Base-by-base conservation (phyloP, 2,329 filamentous ascomycete species). In the Cladosporium cucumerinum region DNA sequence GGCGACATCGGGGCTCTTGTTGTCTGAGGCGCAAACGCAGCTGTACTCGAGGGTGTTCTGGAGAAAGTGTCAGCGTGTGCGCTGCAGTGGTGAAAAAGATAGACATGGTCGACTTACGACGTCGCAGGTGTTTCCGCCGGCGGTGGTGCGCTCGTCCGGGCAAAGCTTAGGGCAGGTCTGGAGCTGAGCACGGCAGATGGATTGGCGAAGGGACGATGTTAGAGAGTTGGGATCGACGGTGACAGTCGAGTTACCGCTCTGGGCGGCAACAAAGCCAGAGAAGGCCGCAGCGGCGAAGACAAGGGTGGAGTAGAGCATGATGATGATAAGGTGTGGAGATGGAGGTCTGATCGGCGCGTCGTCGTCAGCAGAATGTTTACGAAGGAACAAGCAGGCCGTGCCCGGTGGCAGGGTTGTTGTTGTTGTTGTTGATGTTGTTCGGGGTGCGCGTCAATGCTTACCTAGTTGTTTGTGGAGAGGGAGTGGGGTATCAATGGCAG, bases 111-210 rank as follows among this genome's bases (percentile, higher is more conserved):
- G n/a, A 49, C 85, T 74, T 82, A 89, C 87, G 39, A 77, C 52
- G 67, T 86, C 80, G 74, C 87, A 90, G 57, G 72, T 76, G 79
- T 88, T 88, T 68, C 73, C 71, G 67, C 73, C 76, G 69, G 80
- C 77, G 23, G n/a, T 25, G 55, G 43, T 51, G 68, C 75, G 72
- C 67, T 82, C 74, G 65, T 81, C 81, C n/a, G 18, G 18, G 77
- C 87, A 90, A 68, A 89, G 81, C 65, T 81, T 74, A 18, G 84
- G 85, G 78, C 87, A 90, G 52, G 82, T 82, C 76, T 86, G 86
- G 66, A 77, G 77, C 78, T 89, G 79, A 68, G 81, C 85, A 62
- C 76, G 75, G 74, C 87, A 90, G 86, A 86, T 89, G 65, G 78
- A 69, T 72, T 76, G 69, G 68, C 77, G 78, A 26, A 73, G 69